Base-by-base conservation (phyloP, 1,139 yeast species). In the Pneumocystis carinii region DNA sequence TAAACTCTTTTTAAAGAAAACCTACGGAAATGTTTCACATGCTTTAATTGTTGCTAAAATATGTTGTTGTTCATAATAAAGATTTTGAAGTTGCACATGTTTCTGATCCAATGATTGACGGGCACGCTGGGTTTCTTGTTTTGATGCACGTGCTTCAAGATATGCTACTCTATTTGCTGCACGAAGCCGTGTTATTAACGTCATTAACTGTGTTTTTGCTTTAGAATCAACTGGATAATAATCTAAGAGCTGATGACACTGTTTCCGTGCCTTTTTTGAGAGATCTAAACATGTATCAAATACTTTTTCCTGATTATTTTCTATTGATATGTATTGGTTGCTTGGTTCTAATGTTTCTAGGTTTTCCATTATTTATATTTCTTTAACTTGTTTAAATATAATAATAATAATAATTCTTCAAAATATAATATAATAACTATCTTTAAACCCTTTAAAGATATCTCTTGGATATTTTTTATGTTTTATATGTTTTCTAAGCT, bases 11-110 rank as follows among this genome's bases (percentile, higher is more conserved):
- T 32, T 5, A 12, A 36, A 12, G 10, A 12, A 5, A 2, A 2
- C 64, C 6, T 53, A 66, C 67, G 66, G 66, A 42, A 71, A 71
- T 36, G 68, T 70, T 29, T 66, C 66, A 61, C 75, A 71, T 42
- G 66, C 63, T 27, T 69, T 72, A 24, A 74, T 73, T 61, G 72
- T 74, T 19, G 67, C 66, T 42, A 67, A 66, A 53, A 74, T 66
- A 63, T 73, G 73, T 62, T 70, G 68, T 60, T 73, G 76, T 64
- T 73, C 72, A 64, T 74, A 73, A 35, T 70, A 63, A 24, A 73
- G 69, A 62, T 74, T 73, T 64, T 74, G 75, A 29, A 73, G 68
- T 35, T 71, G 72, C 17, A 73, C 68, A 42, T 71, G 69, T 35
- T 70, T 65, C 14, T 64, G 63, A 63, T 74, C 76, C 1, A 71